Conservation (phyloP, 2,329 filamentous ascomycete genomes). For the Cladophialophora exuberans region DNA sequence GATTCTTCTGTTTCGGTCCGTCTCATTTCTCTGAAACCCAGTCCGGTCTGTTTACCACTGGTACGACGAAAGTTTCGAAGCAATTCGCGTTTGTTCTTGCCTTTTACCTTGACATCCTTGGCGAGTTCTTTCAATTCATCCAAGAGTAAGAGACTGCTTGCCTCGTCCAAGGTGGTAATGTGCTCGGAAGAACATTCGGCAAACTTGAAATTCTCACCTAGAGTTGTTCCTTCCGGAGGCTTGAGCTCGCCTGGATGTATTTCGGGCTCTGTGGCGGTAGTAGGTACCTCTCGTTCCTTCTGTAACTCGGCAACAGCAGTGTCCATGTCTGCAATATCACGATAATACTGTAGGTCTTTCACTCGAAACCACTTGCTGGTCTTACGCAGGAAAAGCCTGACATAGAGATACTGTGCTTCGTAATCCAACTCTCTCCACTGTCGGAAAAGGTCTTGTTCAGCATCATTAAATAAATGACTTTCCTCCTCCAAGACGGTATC, state of each 20-base stretch:
- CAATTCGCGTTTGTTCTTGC: conserved; percentile 84
- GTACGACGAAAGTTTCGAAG: conserved; percentile 72
- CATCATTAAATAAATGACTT: conserved; percentile 79
- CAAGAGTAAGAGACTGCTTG: conserved; percentile 76
- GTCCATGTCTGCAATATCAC: conserved; percentile 76
- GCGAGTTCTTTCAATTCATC: conserved; percentile 85
- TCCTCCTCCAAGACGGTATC: conserved; percentile 90
- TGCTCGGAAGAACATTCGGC: conserved; percentile 75
- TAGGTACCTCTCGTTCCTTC: conserved; percentile 58
- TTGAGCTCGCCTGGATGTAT: conserved; percentile 53
- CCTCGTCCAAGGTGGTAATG: conserved; percentile 80
- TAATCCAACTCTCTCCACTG: conserved; percentile 76
- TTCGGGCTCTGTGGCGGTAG: conserved; percentile 35
- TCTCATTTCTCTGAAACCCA: conserved; percentile 70
- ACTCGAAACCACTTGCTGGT: conserved; percentile 88
- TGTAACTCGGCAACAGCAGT: conserved; percentile 69
- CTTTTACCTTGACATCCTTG: conserved; percentile 83
- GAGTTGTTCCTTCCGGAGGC: conserved; percentile 49
- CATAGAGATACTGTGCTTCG: conserved; percentile 88
- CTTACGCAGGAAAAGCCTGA: conserved; percentile 89
- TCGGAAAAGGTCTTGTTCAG: conserved; percentile 75
- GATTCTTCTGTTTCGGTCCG: conserved; percentile 66
- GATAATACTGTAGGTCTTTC: conserved; percentile 74
- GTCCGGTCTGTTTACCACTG: conserved; percentile 73
- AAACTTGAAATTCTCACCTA: conserved; percentile 70